Base-by-base conservation (phyloP, 306 rosid species). In the Macrotyloma uniflorum region DNA sequence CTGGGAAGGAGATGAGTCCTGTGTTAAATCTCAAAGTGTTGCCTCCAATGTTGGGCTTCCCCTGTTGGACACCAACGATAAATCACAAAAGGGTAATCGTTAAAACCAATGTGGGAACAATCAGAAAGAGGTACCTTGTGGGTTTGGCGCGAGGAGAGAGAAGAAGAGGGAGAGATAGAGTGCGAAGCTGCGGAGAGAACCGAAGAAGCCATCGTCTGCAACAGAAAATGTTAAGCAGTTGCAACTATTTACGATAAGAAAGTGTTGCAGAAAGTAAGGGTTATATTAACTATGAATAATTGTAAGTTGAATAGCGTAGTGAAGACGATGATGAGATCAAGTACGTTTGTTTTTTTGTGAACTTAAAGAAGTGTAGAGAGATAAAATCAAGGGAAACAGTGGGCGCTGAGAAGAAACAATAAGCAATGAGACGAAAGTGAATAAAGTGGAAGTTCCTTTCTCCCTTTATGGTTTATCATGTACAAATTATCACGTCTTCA, bases 151-250 rank as follows among this genome's bases (percentile, higher is more conserved):
- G 40, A 20, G 47, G 15, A 42, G 0, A 87, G 78, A 20, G 97
- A 89, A 65, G 90, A 82, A 24, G 89, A 84, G 15, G 88, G 80
- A 43, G 84, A 54, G 12, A 61, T 23, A 35, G 83, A 62, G 64
- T 57, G 59, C 6, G 88, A 88, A 80, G 89, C 88, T 18, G 85
- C 12, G 3, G 95, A 85, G 32, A 92, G 87, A 73, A 90, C 8
- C 5, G 93, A 74, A 16, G 98, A 89, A 57, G 97, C 87, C 80
- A 66, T 45, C 19, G 38, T 30, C 35, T 49, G 73, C 5, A 67
- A 33, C 65, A 45, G 76, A 70, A 59, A 74, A 18, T 26, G 79
- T 57, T 43, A 23, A 5, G 22, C 16, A 19, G 9, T 40, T 40
- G 14, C 46, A 40, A 40, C 30, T 40, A 51, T 36, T 49, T 20